Base-by-base conservation (phyloP, 768 basidiomycete species). In the Leucocoprinus sp. region DNA sequence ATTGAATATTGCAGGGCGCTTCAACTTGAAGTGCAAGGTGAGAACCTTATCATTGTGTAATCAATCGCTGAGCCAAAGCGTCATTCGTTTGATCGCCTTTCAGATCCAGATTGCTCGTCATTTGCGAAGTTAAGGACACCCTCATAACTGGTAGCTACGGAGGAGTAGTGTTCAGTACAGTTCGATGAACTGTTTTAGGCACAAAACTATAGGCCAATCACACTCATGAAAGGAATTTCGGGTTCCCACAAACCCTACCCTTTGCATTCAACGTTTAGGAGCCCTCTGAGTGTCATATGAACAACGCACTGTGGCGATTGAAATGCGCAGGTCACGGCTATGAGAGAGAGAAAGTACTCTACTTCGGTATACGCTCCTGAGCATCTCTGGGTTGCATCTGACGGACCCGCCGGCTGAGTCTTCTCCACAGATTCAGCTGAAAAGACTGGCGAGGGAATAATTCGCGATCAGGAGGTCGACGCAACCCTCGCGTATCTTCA, bases 381-480 rank as follows among this genome's bases (percentile, higher is more conserved):
- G 31, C n/a, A 14, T 8, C 21, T 34, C 7, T 17, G 22, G n/a
- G 17, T n/a, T 42, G 38, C 11, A 26, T 35, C 19, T 33, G 4
- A 21, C 40, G 38, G 33, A 24, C 26, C 23, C 46, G 46, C 15
- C 12, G 21, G 27, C 17, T 36, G 18, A 36, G 35, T 19, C n/a
- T 42, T 8, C 12, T 22, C 46, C 46, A 48, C 21, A 1, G 15
- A 2, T 15, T n/a, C 21, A 14, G 26, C 36, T 41, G 23, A 4
- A 26, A 26, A 3, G 38, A 23, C 37, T 12, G 19, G 37, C 8
- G 39, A 19, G 23, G n/a, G 19, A 47, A 47, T 15, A 42, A n/a
- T 8, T 42, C 46, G 24, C 34, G 39, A 17, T 41, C 46, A 11
- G 39, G 39, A 8, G 33, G 38, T 17, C 38, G 45, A 19, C 45